Evolutionary conservation across 2,329 filamentous ascomycete genomes (phyloP).

Genomic region (Curvularia verruculosa): DNA sequence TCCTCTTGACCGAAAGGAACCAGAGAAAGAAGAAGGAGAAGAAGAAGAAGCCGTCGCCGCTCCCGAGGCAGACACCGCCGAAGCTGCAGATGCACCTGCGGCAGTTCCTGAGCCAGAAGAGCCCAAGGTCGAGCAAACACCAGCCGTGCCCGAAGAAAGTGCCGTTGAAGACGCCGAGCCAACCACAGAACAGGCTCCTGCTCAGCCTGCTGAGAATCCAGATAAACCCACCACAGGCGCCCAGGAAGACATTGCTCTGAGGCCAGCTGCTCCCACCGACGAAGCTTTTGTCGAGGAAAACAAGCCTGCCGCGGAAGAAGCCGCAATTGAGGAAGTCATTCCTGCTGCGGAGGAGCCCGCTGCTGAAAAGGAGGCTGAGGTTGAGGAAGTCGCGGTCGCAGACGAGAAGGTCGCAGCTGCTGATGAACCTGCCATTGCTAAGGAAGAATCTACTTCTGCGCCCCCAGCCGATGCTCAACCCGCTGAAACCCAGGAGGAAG

Average conservation of each 20-base stretch:
- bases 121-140: slow-evolving; percentile 1
- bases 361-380: neutral
- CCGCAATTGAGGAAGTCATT: slow-evolving; percentile 33
- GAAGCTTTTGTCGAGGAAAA: slow-evolving; percentile 47
- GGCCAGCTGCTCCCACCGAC: slow-evolving; percentile 49
- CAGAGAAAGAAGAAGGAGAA: slow-evolving; percentile 32
- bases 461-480: neutral
- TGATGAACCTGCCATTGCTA: slow-evolving; percentile 1
- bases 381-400: slow-evolving; percentile 25
- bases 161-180: slow-evolving; percentile 3
- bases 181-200: neutral
- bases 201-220: slow-evolving; percentile 42
- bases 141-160: slow-evolving; percentile 10
- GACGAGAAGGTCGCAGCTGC: neutral
- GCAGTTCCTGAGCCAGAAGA: slow-evolving; percentile 4
- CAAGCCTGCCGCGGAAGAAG: slow-evolving; percentile 8
- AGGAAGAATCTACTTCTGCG: neutral
- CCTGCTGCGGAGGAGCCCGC: slow-evolving; percentile 2
- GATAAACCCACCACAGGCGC: slow-evolving; percentile 53
- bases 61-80: slow-evolving; percentile 43
- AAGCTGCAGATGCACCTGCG: slow-evolving; percentile 15
- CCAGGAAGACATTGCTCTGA: slow-evolving; percentile 51
- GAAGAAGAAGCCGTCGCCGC: slow-evolving; percentile 35
- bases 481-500: slow-evolving; percentile 29
- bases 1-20: slow-evolving; percentile 37